These are phyloP conservation scores for Ophiostoma sp. DNA, from an alignment of 2,329 filamentous ascomycete species.

Conservation along the genomic window DNA sequence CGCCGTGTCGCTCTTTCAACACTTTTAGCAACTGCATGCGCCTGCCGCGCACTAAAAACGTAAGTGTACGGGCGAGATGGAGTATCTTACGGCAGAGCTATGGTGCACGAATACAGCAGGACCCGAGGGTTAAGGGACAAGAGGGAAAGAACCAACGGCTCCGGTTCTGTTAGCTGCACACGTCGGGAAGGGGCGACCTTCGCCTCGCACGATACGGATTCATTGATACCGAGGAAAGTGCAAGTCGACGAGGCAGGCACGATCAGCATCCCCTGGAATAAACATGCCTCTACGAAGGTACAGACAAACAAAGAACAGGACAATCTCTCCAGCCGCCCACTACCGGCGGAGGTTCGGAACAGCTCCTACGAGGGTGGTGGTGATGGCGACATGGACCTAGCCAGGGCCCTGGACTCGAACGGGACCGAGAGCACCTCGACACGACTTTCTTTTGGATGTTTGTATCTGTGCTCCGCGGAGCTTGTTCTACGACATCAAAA, in stretches of 20 bases:
- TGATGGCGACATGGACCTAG: conserved; percentile 8
- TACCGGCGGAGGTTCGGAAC: conserved; percentile 3
- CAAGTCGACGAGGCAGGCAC: not conserved
- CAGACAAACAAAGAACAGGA: not conserved
- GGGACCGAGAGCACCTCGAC: not conserved
- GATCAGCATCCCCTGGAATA: not conserved
- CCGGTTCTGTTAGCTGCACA: not conserved
- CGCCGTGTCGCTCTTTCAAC: conserved; percentile 8
- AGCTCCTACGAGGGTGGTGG: not conserved
- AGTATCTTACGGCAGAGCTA: not conserved
- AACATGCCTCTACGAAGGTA: not conserved
- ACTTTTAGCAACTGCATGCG: not conserved
- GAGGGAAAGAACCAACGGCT: not conserved
- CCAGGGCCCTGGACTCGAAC: conserved; percentile 9
- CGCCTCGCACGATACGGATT: not conserved
- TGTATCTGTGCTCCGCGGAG: conserved; percentile 3
- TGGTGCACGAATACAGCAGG: not conserved
- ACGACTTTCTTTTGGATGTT: not conserved
- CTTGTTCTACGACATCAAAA: not conserved
- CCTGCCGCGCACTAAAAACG: conserved; percentile 1
- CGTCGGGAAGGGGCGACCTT: not conserved
- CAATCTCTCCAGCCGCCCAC: conserved; percentile 4
- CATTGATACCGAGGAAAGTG: not conserved
- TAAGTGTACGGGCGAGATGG: not conserved
- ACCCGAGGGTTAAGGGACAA: not conserved